Conservation (phyloP, 208 protist species). For the Leishmania turanica region DNA sequence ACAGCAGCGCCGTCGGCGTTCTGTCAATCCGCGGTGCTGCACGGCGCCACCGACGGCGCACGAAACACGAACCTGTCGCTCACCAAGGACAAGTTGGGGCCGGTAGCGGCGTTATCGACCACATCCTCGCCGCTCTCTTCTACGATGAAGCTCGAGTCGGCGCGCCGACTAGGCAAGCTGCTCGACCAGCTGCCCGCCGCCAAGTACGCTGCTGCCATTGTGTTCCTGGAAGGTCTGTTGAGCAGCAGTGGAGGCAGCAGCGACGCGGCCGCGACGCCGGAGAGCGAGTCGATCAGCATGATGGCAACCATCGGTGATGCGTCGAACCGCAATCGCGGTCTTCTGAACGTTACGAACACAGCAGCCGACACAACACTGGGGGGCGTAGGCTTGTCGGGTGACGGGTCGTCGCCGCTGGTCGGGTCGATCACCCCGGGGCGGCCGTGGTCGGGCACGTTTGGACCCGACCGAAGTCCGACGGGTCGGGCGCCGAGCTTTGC, state of each 20-base stretch:
- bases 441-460: conserved; percentile 9
- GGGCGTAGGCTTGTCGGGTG: conserved; percentile 2
- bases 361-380: neutral
- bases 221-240: conserved; percentile 68
- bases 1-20: neutral
- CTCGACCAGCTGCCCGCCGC: conserved; percentile 50
- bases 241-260: conserved; percentile 17
- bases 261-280: conserved; percentile 12
- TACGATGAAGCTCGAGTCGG: conserved; percentile 21
- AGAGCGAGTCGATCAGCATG: conserved; percentile 20
- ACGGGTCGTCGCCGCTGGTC: conserved; percentile 6
- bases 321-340: conserved; percentile 12
- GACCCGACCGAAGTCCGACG: conserved; percentile 10
- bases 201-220: conserved; percentile 56
- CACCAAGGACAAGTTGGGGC: neutral
- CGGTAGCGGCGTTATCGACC: neutral
- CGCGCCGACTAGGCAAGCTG: conserved; percentile 34
- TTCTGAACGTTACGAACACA: neutral
- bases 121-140: conserved; percentile 13
- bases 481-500: conserved; percentile 3
- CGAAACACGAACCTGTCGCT: neutral
- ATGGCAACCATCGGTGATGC: conserved; percentile 19
- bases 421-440: neutral
- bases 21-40: neutral
- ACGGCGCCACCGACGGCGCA: neutral